Evolutionary conservation across 2,329 filamentous ascomycete species (phyloP), one percentile per base, ranked within the genome.

Genomic region (Talaromyces sp.): DNA sequence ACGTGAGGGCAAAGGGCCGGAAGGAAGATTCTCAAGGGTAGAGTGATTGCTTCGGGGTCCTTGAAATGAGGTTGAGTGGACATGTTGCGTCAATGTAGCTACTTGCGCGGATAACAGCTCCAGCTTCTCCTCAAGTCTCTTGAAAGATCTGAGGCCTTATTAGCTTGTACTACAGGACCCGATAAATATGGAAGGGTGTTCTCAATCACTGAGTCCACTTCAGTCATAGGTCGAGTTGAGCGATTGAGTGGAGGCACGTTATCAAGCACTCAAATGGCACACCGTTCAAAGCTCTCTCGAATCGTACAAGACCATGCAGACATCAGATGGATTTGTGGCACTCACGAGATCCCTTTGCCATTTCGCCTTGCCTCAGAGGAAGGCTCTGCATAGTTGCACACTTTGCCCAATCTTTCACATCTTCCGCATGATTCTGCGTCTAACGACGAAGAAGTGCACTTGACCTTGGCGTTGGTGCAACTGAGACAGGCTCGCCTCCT

Each of bases 371-470:
- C 47, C 47, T 31, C 47, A 52, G 47, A 52, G 4, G 47, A 52
- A 24, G 47, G 47, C 47, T 52, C 47, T 52, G 47, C 19, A 52
- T 52, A 52, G n/a, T 24, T 16, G 47, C 47, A 52, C 14, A 11
- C 47, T 52, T 52, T 52, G 47, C 47, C 47, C 47, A 52, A 52
- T 52, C 47, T 52, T 27, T 52, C 47, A 52, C 47, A 52, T 52
- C 47, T 52, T 52, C 19, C 47, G 47, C 47, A 52, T 24, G 47
- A 52, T 52, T 52, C 47, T 52, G 47, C 47, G 47, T 16, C 47
- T 19, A 52, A 52, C 19, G 47, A 52, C 27, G 47, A 8, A 24
- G 47, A 52, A 52, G 47, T 52, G 47, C 47, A 52, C 47, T 52
- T 52, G 47, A 52, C 47, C 47, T 52, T 52, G 19, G 47, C 47